Base-by-base conservation (phyloP, 2,329 filamentous ascomycete genomes). In the Didymella segeticola region DNA sequence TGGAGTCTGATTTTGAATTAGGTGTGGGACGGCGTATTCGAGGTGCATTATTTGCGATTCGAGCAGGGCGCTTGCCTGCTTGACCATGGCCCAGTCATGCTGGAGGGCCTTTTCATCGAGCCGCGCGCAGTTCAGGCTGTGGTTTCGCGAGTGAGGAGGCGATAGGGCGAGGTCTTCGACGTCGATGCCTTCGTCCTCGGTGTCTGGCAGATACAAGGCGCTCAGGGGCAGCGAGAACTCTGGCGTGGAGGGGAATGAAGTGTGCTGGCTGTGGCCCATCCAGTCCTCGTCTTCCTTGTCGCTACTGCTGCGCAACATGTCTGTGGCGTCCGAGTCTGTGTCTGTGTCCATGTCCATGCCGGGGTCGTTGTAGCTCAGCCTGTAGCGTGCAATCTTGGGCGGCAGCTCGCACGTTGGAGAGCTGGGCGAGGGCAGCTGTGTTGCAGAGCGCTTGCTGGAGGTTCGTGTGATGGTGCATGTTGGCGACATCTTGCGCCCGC, bases 381-480 rank as follows among this genome's bases (percentile, higher is more conserved):
- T 55, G 49, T 62, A 63, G 23, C 64, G 46, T 15, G 70, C 69
- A 9, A 73, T 69, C 68, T 74, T 74, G 50, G 68, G 67, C n/a
- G 68, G 71, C 46, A 72, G 51, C 43, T 66, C 66, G 29, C 68
- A 68, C 12, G 66, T 64, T 4, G 71, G 71, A 50, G 69, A 72
- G 61, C 37, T 72, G 43, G 70, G 70, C 52, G 71, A 72, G 23
- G 71, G 71, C 49, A 73, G 57, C 58, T 73, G 71, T 9, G 71
- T 73, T 2, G 71, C 71, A 8, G 71, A 73, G 19, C 71, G 69
- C 50, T 74, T 74, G 52, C 69, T 67, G 39, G 70, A 72, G 5
- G 68, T 70, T 36, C 70, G 64, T 29, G 60, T 65, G 26, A 64
- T 52, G 20, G 57, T 61, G 37, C 63, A 60, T 30, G 58, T 49